Conservation (phyloP, 1,139 yeast species). For the Saccharomyces hybrid region DNA sequence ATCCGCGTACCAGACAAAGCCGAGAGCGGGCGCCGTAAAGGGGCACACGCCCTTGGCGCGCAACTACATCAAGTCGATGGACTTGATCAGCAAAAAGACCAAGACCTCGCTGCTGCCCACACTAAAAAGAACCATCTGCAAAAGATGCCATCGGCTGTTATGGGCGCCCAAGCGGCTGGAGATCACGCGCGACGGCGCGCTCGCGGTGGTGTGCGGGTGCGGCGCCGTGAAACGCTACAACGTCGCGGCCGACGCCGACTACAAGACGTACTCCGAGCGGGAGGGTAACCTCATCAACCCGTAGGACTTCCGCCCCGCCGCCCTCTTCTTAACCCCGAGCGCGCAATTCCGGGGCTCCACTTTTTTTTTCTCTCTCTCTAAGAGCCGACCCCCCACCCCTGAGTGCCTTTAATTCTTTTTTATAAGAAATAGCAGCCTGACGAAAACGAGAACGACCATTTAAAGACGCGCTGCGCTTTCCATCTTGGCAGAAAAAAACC, state of each 20-base stretch:
- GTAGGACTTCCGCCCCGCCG: too few species aligned
- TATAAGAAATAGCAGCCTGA: too few species aligned
- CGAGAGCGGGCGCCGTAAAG: conserved; percentile 3
- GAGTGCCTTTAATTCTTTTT: background rate
- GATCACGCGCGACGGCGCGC: background rate
- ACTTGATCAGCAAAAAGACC: conserved; percentile 24
- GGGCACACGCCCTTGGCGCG: conserved; percentile 16
- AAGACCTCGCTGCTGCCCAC: conserved; percentile 22
- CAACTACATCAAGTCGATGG: conserved; percentile 19
- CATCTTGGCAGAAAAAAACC: background rate
- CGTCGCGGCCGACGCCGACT: conserved; percentile 18
- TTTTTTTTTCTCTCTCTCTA: background rate
- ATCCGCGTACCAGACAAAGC: conserved; percentile 18
- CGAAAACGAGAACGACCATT: background rate
- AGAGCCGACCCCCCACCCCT: background rate
- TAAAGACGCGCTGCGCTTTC: background rate
- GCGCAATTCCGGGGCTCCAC: too few species aligned
- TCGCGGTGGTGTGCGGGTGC: conserved; percentile 20
- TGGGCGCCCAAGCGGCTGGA: background rate
- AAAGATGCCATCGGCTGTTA: conserved; percentile 21
- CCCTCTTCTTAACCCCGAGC: too few species aligned
- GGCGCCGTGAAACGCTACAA: conserved; percentile 22
- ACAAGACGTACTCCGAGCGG: conserved; percentile 17
- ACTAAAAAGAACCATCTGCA: conserved; percentile 25
- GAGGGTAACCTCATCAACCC: conserved; percentile 11